phyloP scores from a whole-genome alignment of 169 alveolate species.

The Plasmodium adleri region DNA sequence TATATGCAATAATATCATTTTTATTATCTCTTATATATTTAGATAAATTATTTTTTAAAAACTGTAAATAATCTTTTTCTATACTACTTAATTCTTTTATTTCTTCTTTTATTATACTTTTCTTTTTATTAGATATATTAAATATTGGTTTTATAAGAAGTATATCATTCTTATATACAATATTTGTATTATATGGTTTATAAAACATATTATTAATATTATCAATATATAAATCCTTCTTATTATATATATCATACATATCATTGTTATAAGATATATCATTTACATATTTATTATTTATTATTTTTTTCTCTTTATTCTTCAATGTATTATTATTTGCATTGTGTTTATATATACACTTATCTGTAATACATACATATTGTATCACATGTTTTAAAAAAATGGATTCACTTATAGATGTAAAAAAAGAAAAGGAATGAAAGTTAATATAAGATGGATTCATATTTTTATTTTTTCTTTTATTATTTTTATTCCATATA shows the following conservation, averaged over 20 bases:
- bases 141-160: not conserved
- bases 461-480: not conserved
- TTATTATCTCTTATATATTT: not conserved
- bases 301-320: not conserved
- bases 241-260: not conserved
- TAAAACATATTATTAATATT: too few relatives aligned
- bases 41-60: slow-evolving; percentile 6
- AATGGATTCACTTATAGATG: slow-evolving; percentile 27
- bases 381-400: slow-evolving; percentile 13
- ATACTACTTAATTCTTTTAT: slow-evolving; percentile 16
- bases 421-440: slow-evolving; percentile 34
- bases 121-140: not conserved
- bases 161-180: too few relatives aligned
- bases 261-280: not conserved
- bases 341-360: slow-evolving; percentile 15
- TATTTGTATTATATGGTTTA: too few relatives aligned
- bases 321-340: not conserved
- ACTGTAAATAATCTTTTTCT: slow-evolving; percentile 28
- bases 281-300: not conserved
- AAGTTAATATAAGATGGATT: not conserved
- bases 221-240: not conserved
- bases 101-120: not conserved
- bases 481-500: not conserved
- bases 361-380: slow-evolving; percentile 4
- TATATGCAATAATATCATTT: slow-evolving; percentile 23